Evolutionary conservation across 305 asterid genomes (phyloP).

Genomic region (Fraxinus greggii): DNA sequence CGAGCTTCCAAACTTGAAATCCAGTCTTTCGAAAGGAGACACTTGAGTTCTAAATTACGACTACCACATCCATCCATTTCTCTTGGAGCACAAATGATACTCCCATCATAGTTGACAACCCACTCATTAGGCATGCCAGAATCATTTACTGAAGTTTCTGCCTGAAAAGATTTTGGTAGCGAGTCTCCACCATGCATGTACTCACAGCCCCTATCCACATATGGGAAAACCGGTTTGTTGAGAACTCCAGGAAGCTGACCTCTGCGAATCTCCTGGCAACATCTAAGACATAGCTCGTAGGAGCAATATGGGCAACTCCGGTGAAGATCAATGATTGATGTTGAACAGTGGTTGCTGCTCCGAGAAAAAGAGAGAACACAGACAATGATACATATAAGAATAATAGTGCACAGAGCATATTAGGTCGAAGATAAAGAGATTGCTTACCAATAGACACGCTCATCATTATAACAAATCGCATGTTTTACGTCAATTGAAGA

Average conservation of each 20-base stretch:
- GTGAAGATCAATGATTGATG: conserved; percentile 91
- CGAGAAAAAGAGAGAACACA: conserved; percentile 17
- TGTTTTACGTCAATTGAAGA: conserved; percentile 49
- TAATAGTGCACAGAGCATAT: not conserved
- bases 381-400: conserved; percentile 1
- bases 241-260: conserved; percentile 43
- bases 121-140: conserved; percentile 36
- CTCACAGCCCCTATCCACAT: conserved; percentile 50
- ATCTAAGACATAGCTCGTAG: conserved; percentile 76
- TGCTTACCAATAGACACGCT: conserved; percentile 81
- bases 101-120: conserved; percentile 38
- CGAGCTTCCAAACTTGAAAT: conserved; percentile 52
- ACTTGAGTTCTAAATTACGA: conserved; percentile 63
- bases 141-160: conserved; percentile 26
- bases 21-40: conserved; percentile 69
- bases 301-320: conserved; percentile 80
- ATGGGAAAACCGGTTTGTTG: conserved; percentile 27
- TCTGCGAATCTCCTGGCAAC: conserved; percentile 64
- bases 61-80: conserved; percentile 82
- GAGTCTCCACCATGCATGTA: conserved; percentile 90
- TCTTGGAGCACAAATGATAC: conserved; percentile 57
- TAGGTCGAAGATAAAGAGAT: conserved; percentile 11
- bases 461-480: conserved; percentile 55
- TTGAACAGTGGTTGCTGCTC: conserved; percentile 81
- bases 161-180: conserved; percentile 32